Base-by-base conservation (phyloP, 495 filamentous ascomycete genomes). In the Neurospora discreta region DNA sequence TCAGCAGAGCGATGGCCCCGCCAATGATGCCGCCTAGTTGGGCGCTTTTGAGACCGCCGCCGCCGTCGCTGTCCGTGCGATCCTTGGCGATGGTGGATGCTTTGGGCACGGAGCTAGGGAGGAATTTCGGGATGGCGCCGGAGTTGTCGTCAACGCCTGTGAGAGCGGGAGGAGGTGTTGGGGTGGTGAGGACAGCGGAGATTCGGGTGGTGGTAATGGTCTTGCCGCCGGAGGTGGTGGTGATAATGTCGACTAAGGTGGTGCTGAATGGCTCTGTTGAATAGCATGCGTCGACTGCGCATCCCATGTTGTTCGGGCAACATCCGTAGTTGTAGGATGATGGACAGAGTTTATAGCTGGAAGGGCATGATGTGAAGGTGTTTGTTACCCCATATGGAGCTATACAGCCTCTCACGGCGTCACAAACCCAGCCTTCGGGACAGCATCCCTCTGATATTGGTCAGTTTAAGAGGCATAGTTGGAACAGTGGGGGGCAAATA, bases 1-100 rank as follows among this genome's bases (percentile, higher is more conserved):
- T n/a, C 0, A 85, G 71, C 0, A 85, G 43, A 9, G 75, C 77
- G n/a, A 84, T 75, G 6, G 77, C 82, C 13, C 82, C 84, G 43
- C 77, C 80, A n/a, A 84, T 76, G 69, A 86, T 85, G 8, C 84
- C 84, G 2, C 81, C 84, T 0, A 86, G 70, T 11, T 81, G 78
- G 0, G 74, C 74, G 1, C 69, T 68, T 15, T 78, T 80, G 41
- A 86, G 80, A 6, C 78, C 78, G 8, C 70, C 70, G n/a, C 69
- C 44, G 3, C 52, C 52, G 11, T 75, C 74, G 26, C 39, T 23
- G 4, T 74, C 73, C 23, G 44, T 70, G 65, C 67, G 39, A 70
- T 26, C 26, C 8, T 68, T 10, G 39, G 68, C 6, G 0, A 76
- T 67, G 18, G 81, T 74, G 15, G 76, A 69, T 20, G 77, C 44